phyloP scores from a whole-genome alignment of 257 asterid genomes.

The Scutellaria barbata region DNA sequence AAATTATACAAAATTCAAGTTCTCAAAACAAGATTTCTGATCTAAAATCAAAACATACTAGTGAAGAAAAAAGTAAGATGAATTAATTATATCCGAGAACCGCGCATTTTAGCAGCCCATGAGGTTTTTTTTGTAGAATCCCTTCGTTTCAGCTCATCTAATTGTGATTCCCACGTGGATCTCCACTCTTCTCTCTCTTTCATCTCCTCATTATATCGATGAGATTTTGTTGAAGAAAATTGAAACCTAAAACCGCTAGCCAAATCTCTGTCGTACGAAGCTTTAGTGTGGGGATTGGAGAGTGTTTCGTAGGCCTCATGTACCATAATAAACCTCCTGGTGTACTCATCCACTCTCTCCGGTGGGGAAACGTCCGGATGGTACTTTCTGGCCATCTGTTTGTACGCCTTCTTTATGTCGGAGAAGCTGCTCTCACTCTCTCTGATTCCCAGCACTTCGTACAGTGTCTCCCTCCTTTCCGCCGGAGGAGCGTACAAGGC shows the following conservation, averaged over 20 bases:
- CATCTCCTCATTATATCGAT: slow-evolving; percentile 25
- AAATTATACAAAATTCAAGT: too few relatives aligned
- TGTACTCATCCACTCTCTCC: slow-evolving; percentile 57
- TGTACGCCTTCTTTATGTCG: slow-evolving; percentile 66
- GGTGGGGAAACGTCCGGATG: slow-evolving; percentile 82
- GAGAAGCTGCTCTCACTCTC: slow-evolving; percentile 42
- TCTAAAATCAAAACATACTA: neutral
- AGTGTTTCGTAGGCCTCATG: slow-evolving; percentile 70
- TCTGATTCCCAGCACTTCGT: slow-evolving; percentile 60
- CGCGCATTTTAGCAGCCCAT: slow-evolving; percentile 54
- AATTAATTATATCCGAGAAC: neutral
- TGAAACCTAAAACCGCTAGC: slow-evolving; percentile 33
- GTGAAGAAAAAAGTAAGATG: too few relatives aligned
- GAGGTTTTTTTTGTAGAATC: slow-evolving; percentile 28
- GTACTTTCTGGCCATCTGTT: slow-evolving; percentile 59
- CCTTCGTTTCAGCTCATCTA: slow-evolving; percentile 47
- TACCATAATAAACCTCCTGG: slow-evolving; percentile 57
- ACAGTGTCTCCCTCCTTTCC: slow-evolving; percentile 44
- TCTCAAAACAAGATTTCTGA: too few relatives aligned
- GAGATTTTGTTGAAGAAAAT: slow-evolving; percentile 23
- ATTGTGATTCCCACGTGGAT: slow-evolving; percentile 51
- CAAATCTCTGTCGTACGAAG: slow-evolving; percentile 57
- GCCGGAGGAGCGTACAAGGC: slow-evolving; percentile 38
- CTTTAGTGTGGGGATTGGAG: slow-evolving; percentile 54
- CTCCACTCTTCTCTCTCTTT: slow-evolving; percentile 47